phyloP scores from a whole-genome alignment of 345 rosid genomes.

The Brassica napus region Da-Ae NC_063452.1:12403001-12403500 shows the following conservation, averaged over 20 bases:
- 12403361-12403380: slow-evolving; percentile 7
- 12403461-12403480: slow-evolving; percentile 98
- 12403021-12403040: slow-evolving; percentile 28
- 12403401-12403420: slow-evolving; percentile 20
- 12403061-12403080: slow-evolving; percentile 38
- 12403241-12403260: slow-evolving; percentile 1
- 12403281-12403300: slow-evolving; percentile 27
- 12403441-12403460: slow-evolving; percentile 52
- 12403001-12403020: slow-evolving; percentile 41
- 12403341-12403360: slow-evolving; percentile 35
- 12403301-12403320: slow-evolving; percentile 30
- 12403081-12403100: slow-evolving; percentile 25
- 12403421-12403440: slow-evolving; percentile 25
- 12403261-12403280: slow-evolving; percentile 39
- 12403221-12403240: slow-evolving; percentile 20
- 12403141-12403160: slow-evolving; percentile 15
- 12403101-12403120: slow-evolving; percentile 14
- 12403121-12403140: slow-evolving; percentile 26
- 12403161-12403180: slow-evolving; percentile 28
- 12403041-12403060: slow-evolving; percentile 30
- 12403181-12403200: background rate
- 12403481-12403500: slow-evolving; percentile 92
- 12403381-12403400: background rate
- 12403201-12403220: background rate
- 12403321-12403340: slow-evolving; percentile 43